phyloP scores from a whole-genome alignment of 331 rosid species.

The Rosa hybrid region DNA sequence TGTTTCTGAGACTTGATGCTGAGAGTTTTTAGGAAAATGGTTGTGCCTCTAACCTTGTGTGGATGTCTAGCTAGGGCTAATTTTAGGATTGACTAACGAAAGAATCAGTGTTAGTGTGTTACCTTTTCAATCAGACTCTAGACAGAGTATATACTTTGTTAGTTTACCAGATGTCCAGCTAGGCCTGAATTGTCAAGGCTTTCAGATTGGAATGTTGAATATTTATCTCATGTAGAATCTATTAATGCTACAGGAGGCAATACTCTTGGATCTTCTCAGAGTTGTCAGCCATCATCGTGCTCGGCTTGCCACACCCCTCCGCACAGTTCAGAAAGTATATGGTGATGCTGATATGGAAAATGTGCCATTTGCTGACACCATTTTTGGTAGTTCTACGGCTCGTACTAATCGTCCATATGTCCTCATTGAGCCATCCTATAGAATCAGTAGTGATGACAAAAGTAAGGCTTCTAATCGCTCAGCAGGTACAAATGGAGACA shows the following conservation, averaged over 20 bases:
- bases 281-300: conserved; percentile 93
- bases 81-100: background rate
- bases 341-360: conserved; percentile 73
- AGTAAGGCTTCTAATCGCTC: conserved; percentile 58
- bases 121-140: background rate
- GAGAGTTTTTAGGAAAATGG: conserved; percentile 9
- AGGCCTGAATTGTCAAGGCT: conserved; percentile 2
- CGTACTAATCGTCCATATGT: conserved; percentile 57
- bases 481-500: conserved; percentile 48
- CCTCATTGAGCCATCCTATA: conserved; percentile 77
- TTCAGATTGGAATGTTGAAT: background rate
- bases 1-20: conserved; percentile 1
- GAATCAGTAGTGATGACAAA: conserved; percentile 79
- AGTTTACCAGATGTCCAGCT: background rate
- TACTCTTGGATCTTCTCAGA: conserved; percentile 90
- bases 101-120: background rate
- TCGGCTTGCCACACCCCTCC: conserved; percentile 94
- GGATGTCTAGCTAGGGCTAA: background rate
- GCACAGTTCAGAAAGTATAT: conserved; percentile 88
- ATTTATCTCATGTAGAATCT: conserved; percentile 21
- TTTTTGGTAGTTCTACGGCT: conserved; percentile 55
- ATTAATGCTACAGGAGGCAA: conserved; percentile 75
- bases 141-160: background rate
- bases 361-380: conserved; percentile 70
- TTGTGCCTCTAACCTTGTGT: background rate